phyloP scores from a whole-genome alignment of 345 rosid species.

The Arabidopsis thaliana region TAIR10.1 NC_003076.8:21431001-21431500 shows the following conservation, averaged over 20 bases:
- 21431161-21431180: slow-evolving; percentile 16
- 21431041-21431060: neutral
- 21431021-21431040: neutral
- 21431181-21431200: slow-evolving; percentile 23
- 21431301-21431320: neutral
- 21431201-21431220: slow-evolving; percentile 7
- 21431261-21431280: slow-evolving; percentile 12
- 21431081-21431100: no score
- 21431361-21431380: slow-evolving; percentile 17
- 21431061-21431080: neutral
- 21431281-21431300: slow-evolving; percentile 22
- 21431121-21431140: slow-evolving; percentile 8
- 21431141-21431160: slow-evolving; percentile 25
- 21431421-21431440: neutral
- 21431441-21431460: slow-evolving; percentile 30
- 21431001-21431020: neutral
- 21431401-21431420: neutral
- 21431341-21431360: neutral
- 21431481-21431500: neutral
- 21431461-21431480: neutral
- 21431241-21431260: slow-evolving; percentile 40
- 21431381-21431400: slow-evolving; percentile 1
- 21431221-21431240: slow-evolving; percentile 17
- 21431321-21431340: slow-evolving; percentile 1
- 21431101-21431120: neutral